phyloP scores from a whole-genome alignment of 768 basidiomycete genomes.

The Butyriboletus loyo region DNA sequence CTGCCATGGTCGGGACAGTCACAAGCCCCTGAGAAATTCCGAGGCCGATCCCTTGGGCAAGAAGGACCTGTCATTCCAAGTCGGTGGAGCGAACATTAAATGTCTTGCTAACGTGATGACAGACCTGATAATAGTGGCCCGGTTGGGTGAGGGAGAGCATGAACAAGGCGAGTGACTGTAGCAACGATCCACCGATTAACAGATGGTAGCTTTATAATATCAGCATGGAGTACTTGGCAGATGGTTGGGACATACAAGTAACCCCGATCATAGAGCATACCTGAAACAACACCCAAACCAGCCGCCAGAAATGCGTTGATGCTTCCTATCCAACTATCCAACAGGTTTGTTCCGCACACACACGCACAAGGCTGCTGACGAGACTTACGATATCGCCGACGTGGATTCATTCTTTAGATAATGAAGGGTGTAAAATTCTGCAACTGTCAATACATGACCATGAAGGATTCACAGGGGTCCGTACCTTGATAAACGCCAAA shows the following conservation, averaged over 20 bases:
- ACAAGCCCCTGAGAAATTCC: constrained; percentile 47
- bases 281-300: constrained; percentile 39
- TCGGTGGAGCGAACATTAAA: background rate
- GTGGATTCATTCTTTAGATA: constrained; percentile 34
- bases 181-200: constrained; percentile 42
- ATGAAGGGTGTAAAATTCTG: constrained; percentile 39
- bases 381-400: constrained; percentile 37
- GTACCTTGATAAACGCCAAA: no score
- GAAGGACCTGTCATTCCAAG: constrained; percentile 38
- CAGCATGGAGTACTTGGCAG: background rate
- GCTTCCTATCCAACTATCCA: constrained; percentile 44
- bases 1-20: constrained; percentile 43
- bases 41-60: constrained; percentile 46
- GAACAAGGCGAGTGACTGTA: constrained; percentile 42
- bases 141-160: constrained; percentile 45
- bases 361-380: background rate
- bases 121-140: constrained; percentile 42
- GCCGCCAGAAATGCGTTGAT: constrained; percentile 41
- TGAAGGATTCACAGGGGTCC: no score
- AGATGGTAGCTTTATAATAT: constrained; percentile 37
- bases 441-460: background rate
- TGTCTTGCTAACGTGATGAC: constrained; percentile 3
- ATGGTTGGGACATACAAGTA: constrained; percentile 37
- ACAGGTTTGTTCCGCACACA: background rate
- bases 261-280: constrained; percentile 50